Conservation (phyloP, 2,329 filamentous ascomycete species). For the Drechslerella coelobrocha region DNA sequence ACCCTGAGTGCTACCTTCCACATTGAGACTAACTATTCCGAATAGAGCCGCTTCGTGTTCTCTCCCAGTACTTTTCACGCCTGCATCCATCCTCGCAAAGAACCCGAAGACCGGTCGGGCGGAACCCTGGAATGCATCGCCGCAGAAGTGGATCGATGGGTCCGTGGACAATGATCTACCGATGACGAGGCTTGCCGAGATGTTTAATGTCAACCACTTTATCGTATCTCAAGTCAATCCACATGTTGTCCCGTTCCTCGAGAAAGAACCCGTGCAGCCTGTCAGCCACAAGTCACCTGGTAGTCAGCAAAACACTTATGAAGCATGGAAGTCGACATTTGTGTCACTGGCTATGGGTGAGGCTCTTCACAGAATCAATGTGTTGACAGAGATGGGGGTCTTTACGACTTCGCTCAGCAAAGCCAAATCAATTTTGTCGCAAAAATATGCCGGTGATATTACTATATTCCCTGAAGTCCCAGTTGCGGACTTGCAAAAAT, state of each 20-base stretch:
- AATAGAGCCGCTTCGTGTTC: constrained; percentile 82
- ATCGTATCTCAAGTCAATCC: constrained; percentile 97
- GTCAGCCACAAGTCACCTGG: constrained; percentile 12
- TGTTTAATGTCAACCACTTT: constrained; percentile 98
- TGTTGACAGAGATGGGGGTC: constrained; percentile 79
- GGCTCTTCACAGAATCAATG: constrained; percentile 78
- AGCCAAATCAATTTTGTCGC: constrained; percentile 78
- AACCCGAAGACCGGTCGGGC: constrained; percentile 79
- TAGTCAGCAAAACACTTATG: constrained; percentile 14
- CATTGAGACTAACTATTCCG: constrained; percentile 54
- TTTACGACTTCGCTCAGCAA: constrained; percentile 82
- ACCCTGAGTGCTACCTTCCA: constrained; percentile 51
- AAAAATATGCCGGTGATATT: constrained; percentile 93
- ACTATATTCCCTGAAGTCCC: constrained; percentile 85
- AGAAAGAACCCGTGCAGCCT: constrained; percentile 65
- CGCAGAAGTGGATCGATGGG: constrained; percentile 88
- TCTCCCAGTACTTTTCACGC: constrained; percentile 82
- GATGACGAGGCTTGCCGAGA: constrained; percentile 85
- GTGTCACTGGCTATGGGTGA: constrained; percentile 78
- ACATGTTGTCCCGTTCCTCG: constrained; percentile 85
- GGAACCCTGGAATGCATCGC: constrained; percentile 82
- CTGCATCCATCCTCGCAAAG: constrained; percentile 80
- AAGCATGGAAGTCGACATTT: constrained; percentile 51
- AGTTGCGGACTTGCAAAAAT: constrained; percentile 74
- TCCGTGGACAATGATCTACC: constrained; percentile 94